phyloP scores from a whole-genome alignment of 495 filamentous ascomycete species.

The Hypoxylon lienhwacheense region DNA sequence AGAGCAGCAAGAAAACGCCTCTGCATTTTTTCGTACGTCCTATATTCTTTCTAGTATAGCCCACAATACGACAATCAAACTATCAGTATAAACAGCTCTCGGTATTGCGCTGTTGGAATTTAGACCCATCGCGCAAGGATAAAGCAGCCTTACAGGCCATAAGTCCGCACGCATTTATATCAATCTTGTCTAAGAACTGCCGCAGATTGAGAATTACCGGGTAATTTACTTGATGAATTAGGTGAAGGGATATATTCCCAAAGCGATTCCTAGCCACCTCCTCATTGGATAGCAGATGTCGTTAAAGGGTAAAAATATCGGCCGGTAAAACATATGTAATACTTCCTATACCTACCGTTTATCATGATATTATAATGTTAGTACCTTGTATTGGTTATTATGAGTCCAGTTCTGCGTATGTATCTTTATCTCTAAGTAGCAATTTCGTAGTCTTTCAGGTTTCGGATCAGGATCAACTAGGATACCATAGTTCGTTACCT shows the following conservation, averaged over 20 bases:
- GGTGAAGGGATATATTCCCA: conserved; percentile 20
- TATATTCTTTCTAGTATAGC: not conserved
- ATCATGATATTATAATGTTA: too few species aligned
- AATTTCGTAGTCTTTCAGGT: too few species aligned
- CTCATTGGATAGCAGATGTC: conserved; percentile 4
- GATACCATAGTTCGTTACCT: too few species aligned
- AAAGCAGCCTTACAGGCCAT: not conserved
- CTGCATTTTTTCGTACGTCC: conserved; percentile 47
- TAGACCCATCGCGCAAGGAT: not conserved
- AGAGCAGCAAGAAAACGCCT: conserved; percentile 47
- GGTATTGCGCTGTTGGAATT: not conserved
- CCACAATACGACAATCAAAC: not conserved
- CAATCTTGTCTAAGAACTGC: conserved; percentile 9
- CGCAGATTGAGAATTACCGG: conserved; percentile 20
- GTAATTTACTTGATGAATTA: conserved; percentile 12
- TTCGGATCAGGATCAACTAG: too few species aligned
- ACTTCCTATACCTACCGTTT: not conserved
- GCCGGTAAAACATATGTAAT: conserved; percentile 7
- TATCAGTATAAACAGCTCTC: not conserved
- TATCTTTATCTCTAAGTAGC: too few species aligned
- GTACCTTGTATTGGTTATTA: too few species aligned
- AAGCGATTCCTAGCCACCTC: not conserved
- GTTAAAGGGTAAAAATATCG: not conserved
- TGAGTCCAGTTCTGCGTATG: too few species aligned
- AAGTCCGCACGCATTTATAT: conserved; percentile 4